Evolutionary conservation across 139 green algal species (phyloP).

Genomic region (Haematococcus lacustris): DNA sequence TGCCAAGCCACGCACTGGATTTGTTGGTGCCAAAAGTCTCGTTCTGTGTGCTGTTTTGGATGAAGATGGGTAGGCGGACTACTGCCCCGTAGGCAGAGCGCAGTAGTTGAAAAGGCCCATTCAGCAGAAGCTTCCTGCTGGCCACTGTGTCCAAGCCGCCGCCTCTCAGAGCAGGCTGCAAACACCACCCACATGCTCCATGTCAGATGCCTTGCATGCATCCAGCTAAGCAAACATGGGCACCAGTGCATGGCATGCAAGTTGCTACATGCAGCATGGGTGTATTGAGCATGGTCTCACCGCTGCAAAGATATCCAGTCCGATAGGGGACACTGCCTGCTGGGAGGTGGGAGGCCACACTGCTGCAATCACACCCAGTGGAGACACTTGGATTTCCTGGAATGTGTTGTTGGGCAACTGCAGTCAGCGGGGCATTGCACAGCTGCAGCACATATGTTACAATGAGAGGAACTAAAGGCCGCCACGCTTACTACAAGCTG

Average conservation of each 20-base stretch:
- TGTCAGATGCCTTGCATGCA: too few species aligned
- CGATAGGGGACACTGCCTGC: too few species aligned
- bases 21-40: conserved; percentile 14
- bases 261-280: too few species aligned
- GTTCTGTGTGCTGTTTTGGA: conserved; percentile 6
- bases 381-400: conserved; percentile 25
- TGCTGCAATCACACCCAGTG: conserved; percentile 27
- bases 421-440: not conserved
- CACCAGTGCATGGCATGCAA: too few species aligned
- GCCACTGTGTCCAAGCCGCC: conserved; percentile 10
- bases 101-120: conserved; percentile 21
- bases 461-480: too few species aligned
- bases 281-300: too few species aligned
- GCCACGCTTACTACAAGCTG: too few species aligned
- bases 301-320: too few species aligned
- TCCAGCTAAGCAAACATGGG: too few species aligned
- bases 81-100: conserved; percentile 16
- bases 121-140: conserved; percentile 9
- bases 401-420: conserved; percentile 13
- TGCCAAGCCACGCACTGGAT: conserved; percentile 8
- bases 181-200: too few species aligned
- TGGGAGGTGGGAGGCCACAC: too few species aligned
- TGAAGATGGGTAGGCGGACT: conserved; percentile 23
- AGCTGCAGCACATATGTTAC: too few species aligned
- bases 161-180: conserved; percentile 17